These are phyloP conservation scores for Verticillium isaacii DNA, from an alignment of 2,329 filamentous ascomycete species.

Conservation along the genomic window DNA sequence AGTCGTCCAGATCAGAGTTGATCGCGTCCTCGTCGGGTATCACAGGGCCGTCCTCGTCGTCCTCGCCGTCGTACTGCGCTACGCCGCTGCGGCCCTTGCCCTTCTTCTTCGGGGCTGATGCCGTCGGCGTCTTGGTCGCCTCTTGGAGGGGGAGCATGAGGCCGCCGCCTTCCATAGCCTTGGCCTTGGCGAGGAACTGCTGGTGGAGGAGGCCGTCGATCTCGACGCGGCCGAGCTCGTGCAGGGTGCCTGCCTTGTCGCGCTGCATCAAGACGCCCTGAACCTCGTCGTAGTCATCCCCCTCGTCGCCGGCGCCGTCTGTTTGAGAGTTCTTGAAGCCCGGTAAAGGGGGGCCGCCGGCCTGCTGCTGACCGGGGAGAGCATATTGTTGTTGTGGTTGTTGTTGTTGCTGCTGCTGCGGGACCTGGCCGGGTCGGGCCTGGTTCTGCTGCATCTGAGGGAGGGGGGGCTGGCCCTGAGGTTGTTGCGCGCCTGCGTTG, in stretches of 20 bases:
- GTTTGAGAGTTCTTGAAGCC: slow-evolving; percentile 44
- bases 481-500: slow-evolving; percentile 32
- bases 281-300: slow-evolving; percentile 43
- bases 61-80: slow-evolving; percentile 58
- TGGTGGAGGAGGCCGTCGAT: slow-evolving; percentile 67
- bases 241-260: slow-evolving; percentile 46
- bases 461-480: slow-evolving; percentile 23
- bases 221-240: slow-evolving; percentile 53
- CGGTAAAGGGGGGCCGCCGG: slow-evolving; percentile 15
- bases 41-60: slow-evolving; percentile 55
- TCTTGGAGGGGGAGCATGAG: slow-evolving; percentile 69
- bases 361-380: slow-evolving; percentile 24
- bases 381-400: slow-evolving; percentile 16
- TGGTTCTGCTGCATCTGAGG: slow-evolving; percentile 20
- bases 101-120: slow-evolving; percentile 12
- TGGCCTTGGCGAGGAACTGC: slow-evolving; percentile 61
- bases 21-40: slow-evolving; percentile 88
- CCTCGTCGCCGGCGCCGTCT: slow-evolving; percentile 63
- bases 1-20: slow-evolving; percentile 95
- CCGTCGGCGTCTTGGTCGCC: slow-evolving; percentile 33
- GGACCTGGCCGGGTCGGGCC: background rate
- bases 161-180: slow-evolving; percentile 68
- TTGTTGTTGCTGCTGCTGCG: slow-evolving; percentile 16
- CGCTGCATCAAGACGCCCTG: slow-evolving; percentile 56
- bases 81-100: slow-evolving; percentile 19